Base-by-base conservation (phyloP, 139 green algal genomes). In the Tetradesmus lagerheimii region DNA sequence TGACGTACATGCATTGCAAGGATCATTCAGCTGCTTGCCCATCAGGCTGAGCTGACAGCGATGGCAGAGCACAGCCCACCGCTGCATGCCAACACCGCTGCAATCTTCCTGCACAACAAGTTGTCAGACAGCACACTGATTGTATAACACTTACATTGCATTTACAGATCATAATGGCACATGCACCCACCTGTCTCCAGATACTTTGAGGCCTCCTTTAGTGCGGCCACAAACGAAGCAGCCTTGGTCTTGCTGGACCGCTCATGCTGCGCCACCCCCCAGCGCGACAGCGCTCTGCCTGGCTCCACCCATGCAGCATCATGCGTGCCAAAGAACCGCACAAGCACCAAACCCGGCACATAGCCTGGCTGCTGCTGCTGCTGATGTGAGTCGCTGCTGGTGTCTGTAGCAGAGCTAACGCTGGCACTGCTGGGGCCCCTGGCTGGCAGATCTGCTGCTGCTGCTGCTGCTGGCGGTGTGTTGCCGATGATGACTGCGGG, bases 291-390 rank as follows among this genome's bases (percentile, higher is more conserved):
- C n/a, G 39, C 41, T 34, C 67, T 77, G 23, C 27, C 50, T 43
- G 50, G n/a, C 16, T 76, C 39, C n/a, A 90, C 27, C 86, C 76
- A 85, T 8, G 31, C 64, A 5, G 37, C 76, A 66, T 85, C 86
- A 85, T 85, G 50, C 11, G 86, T 85, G 35, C 86, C 86, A 5
- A 90, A 64, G 57, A 86, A 90, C 6, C 76, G 76, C 27, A 90
- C 86, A 14, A 78, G 76, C 85, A 83, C 83, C 43, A 38, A 34
- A 14, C 23, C 53, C 8, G 20, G 37, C 29, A 35, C 29, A n/a
- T 29, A 39, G 66, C 16, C 27, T 12, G 29, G 80, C 45, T 38
- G 80, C 80, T 43, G 45, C 80, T 39, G 80, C 45, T 71, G 84
- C 38, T 64, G 78, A 18, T 31, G 29, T 23, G 37, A 64, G n/a